These are phyloP conservation scores for Boletus subparvulus DNA, from an alignment of 768 basidiomycete species.

Conservation along the genomic window DNA sequence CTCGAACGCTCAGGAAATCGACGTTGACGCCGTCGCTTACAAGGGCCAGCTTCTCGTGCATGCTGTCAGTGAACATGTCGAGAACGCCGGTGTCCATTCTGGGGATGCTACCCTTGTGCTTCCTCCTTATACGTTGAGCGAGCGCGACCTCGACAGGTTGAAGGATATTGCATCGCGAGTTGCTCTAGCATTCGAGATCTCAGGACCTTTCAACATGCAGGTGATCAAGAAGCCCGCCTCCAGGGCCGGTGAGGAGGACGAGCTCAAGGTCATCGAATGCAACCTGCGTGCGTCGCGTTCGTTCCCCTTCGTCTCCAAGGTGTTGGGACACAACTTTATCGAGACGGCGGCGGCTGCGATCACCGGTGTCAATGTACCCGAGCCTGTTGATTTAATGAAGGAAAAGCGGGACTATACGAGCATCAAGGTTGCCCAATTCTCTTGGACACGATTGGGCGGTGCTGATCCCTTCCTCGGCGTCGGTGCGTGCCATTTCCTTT, in stretches of 20 bases:
- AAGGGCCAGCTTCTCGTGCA: conserved; percentile 90
- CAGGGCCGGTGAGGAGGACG: conserved; percentile 50
- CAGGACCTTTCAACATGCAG: conserved; percentile 99
- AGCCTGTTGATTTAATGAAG: conserved; percentile 89
- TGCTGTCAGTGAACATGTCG: conserved; percentile 97
- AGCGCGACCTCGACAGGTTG: conserved; percentile 77
- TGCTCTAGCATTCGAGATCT: conserved; percentile 91
- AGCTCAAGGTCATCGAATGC: conserved; percentile 98
- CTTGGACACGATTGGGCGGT: conserved; percentile 93
- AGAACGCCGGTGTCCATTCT: conserved; percentile 98
- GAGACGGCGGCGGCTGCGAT: conserved; percentile 90
- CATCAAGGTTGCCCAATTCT: conserved; percentile 98
- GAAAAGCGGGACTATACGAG: conserved; percentile 87
- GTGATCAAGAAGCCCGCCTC: conserved; percentile 81
- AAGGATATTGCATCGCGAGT: conserved; percentile 96
- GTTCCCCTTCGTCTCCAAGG: conserved; percentile 99
- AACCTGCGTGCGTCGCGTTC: conserved; percentile 97
- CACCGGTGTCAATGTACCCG: conserved; percentile 81
- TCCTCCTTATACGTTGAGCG: conserved; percentile 82
- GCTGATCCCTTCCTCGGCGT: conserved; percentile 97
- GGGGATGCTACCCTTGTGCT: conserved; percentile 98
- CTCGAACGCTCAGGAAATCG: conserved; percentile 95
- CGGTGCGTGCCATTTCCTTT: conserved; percentile 50
- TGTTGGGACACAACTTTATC: conserved; percentile 96
- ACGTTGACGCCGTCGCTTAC: conserved; percentile 95